These are phyloP conservation scores for Paramyrothecium sp. DNA, from an alignment of 2,329 filamentous ascomycete species.

Conservation along the genomic window DNA sequence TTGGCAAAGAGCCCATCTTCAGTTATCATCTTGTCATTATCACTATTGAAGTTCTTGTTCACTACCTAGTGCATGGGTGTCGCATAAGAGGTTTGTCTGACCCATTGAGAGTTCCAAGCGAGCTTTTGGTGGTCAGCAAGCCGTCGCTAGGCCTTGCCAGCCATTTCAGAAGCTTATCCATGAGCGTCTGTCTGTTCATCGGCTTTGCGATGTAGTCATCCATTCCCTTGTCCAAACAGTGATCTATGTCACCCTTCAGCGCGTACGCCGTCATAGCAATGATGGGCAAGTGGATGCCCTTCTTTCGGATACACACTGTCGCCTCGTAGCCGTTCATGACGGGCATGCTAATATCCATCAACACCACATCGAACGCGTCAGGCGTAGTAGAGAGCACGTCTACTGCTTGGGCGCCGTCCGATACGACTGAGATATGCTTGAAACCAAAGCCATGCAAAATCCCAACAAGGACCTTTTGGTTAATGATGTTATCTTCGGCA, in stretches of 20 bases:
- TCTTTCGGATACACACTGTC: constrained; percentile 42
- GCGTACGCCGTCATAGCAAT: constrained; percentile 56
- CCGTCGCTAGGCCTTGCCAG: background rate
- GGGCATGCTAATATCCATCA: constrained; percentile 51
- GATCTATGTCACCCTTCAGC: constrained; percentile 52
- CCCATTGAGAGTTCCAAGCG: background rate
- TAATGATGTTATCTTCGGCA: constrained; percentile 41
- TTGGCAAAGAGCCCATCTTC: no score
- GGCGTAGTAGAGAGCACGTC: constrained; percentile 27
- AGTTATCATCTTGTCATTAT: no score
- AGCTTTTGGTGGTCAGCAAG: background rate
- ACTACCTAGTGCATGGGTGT: background rate
- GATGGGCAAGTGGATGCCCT: constrained; percentile 48
- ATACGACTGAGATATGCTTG: constrained; percentile 22
- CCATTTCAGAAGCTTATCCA: constrained; percentile 22
- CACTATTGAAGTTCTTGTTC: no score
- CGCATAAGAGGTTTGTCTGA: background rate
- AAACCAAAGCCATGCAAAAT: constrained; percentile 38
- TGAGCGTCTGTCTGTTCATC: constrained; percentile 33
- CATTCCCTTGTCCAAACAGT: constrained; percentile 53
- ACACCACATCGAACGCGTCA: constrained; percentile 25
- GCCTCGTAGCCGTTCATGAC: constrained; percentile 49
- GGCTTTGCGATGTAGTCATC: constrained; percentile 56
- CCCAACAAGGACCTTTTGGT: constrained; percentile 36
- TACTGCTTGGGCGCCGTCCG: constrained; percentile 15